These are phyloP conservation scores for Hydnum rufescens DNA, from an alignment of 768 basidiomycete genomes.

Conservation along the genomic window DNA sequence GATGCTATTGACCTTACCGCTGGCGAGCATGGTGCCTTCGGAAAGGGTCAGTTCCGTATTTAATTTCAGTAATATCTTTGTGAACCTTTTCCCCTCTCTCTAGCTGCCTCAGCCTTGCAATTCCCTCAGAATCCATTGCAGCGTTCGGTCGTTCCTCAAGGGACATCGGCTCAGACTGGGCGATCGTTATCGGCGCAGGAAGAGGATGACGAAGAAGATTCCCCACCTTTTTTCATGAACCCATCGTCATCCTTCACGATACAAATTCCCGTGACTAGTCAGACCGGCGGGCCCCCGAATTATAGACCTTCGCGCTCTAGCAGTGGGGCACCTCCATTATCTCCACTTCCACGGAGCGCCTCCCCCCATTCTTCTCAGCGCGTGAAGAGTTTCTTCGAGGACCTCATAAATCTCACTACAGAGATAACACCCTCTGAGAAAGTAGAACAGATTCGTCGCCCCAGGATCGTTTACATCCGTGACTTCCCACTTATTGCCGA, in stretches of 20 bases:
- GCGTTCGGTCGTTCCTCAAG: constrained; percentile 13
- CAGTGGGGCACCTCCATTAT: neutral
- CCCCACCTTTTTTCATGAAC: neutral
- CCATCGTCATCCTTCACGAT: neutral
- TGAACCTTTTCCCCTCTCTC: constrained; percentile 1
- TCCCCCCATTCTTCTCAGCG: neutral
- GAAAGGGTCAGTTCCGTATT: constrained; percentile 18
- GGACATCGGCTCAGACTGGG: neutral
- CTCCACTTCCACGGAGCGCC: neutral
- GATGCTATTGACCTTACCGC: constrained; percentile 73
- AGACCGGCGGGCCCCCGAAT: too few relatives aligned
- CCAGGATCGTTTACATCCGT: constrained; percentile 67
- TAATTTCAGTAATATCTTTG: too few relatives aligned
- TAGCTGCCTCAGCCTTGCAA: constrained; percentile 51
- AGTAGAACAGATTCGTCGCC: constrained; percentile 13
- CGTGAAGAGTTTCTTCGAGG: constrained; percentile 49
- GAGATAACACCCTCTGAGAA: neutral
- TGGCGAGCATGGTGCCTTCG: constrained; percentile 74
- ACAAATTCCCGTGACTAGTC: neutral
- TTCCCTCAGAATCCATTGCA: constrained; percentile 62
- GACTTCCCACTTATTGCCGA: constrained; percentile 60
- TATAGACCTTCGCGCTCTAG: neutral
- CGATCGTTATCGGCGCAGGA: neutral
- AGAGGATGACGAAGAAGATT: constrained; percentile 27
- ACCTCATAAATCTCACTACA: constrained; percentile 40